Evolutionary conservation across 176 grass and related monocot genomes (phyloP).

Genomic region (Aechmea fasciata): DNA sequence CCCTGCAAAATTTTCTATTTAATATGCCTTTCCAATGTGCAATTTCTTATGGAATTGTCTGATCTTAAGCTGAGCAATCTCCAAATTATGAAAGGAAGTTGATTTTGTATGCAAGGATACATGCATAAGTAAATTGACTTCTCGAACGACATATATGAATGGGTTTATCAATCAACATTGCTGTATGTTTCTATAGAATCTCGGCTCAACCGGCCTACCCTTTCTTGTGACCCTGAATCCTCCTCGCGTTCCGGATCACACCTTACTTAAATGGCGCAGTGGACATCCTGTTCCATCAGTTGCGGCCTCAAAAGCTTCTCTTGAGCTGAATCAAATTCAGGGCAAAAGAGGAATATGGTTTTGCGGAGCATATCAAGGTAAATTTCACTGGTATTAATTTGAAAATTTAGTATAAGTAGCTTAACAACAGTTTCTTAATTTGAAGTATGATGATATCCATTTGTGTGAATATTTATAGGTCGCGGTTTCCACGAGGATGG

Average conservation of each 20-base stretch:
- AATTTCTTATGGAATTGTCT: constrained; percentile 1
- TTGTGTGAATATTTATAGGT: constrained; percentile 24
- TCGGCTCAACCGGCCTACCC: constrained; percentile 37
- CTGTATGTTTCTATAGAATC: constrained; percentile 32
- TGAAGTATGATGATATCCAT: not conserved
- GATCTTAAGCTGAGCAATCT: not conserved
- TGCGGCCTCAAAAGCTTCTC: constrained; percentile 60
- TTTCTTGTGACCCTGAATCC: constrained; percentile 84
- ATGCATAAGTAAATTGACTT: too few relatives aligned
- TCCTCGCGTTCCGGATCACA: constrained; percentile 43
- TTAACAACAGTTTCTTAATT: not conserved
- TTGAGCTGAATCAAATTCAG: constrained; percentile 55
- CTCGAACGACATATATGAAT: too few relatives aligned
- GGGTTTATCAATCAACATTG: not conserved
- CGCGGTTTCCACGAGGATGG: constrained; percentile 91
- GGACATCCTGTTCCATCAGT: constrained; percentile 79
- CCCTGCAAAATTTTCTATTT: not conserved
- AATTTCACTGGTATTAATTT: not conserved
- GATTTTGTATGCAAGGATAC: too few relatives aligned
- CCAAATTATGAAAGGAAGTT: too few relatives aligned
- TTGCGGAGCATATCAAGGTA: constrained; percentile 82
- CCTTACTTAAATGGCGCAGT: constrained; percentile 65
- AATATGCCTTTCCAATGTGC: not conserved
- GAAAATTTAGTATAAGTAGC: not conserved
- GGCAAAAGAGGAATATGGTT: constrained; percentile 78